These are phyloP conservation scores for Scedosporium minutisporum DNA, from an alignment of 2,329 filamentous ascomycete species.

Conservation along the genomic window DNA sequence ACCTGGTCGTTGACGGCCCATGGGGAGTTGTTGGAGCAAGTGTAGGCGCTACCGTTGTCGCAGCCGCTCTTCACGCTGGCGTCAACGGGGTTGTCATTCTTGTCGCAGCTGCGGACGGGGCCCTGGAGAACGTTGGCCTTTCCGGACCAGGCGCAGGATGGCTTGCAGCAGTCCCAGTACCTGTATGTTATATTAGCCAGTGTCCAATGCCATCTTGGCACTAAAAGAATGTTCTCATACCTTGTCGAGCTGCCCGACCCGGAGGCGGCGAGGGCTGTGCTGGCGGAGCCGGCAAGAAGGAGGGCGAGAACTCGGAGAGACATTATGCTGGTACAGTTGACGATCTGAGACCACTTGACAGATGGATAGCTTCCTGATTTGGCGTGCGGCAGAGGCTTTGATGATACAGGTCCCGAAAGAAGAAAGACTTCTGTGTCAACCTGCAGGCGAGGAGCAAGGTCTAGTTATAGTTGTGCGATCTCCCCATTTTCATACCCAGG, in stretches of 20 bases:
- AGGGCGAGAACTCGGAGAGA: neutral
- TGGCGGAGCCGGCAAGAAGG: neutral
- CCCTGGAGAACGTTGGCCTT: constrained; percentile 40
- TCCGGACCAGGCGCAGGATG: constrained; percentile 50
- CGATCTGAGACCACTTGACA: neutral
- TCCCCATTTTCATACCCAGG: neutral
- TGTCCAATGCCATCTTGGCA: neutral
- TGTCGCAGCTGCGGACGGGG: constrained; percentile 47
- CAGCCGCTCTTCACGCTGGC: constrained; percentile 42
- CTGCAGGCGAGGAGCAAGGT: neutral
- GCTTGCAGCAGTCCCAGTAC: constrained; percentile 63
- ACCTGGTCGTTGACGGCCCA: constrained; percentile 49
- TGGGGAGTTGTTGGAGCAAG: constrained; percentile 52
- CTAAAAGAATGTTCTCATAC: neutral
- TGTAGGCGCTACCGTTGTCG: constrained; percentile 45
- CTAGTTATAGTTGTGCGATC: neutral
- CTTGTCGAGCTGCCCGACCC: neutral
- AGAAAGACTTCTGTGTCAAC: neutral
- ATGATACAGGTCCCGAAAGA: neutral
- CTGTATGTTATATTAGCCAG: constrained; percentile 10
- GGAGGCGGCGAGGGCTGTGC: neutral
- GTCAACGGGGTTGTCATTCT: constrained; percentile 44
- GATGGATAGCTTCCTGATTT: neutral
- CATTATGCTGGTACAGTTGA: neutral
- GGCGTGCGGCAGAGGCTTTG: neutral